Percentiles rank a stretch among this genome's conserved stretches.
phyloP scores from a whole-genome alignment of 73 alveolate species.

The Paramecium octaurelia region DNA sequence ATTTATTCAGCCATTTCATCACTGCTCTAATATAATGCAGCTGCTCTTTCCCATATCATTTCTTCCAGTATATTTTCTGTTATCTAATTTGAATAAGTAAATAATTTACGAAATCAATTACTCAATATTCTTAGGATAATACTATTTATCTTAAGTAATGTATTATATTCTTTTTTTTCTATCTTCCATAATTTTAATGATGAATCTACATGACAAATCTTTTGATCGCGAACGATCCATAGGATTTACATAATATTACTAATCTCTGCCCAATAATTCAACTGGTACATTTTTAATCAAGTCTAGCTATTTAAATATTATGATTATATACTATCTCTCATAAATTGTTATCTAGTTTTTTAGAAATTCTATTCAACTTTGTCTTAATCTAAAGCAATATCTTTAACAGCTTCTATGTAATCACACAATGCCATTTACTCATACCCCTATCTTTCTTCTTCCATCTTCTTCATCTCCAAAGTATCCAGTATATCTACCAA shows the following conservation, averaged over 20 bases:
- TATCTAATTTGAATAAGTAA: background rate
- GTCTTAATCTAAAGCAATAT: conserved; percentile 38
- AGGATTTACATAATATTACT: conserved; percentile 11
- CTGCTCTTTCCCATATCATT: conserved; percentile 10
- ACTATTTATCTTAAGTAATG: background rate
- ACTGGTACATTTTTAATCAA: background rate
- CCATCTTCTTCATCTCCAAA: background rate
- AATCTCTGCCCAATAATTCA: background rate
- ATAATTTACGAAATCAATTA: background rate
- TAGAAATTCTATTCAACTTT: conserved; percentile 13
- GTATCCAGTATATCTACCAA: background rate
- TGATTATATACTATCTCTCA: background rate
- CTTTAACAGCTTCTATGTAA: conserved; percentile 32
- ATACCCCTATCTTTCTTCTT: background rate
- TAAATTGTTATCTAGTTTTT: background rate
- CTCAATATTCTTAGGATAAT: background rate
- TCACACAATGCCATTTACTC: conserved; percentile 21
- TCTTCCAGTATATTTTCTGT: conserved; percentile 16
- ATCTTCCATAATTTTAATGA: conserved; percentile 10
- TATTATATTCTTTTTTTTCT: background rate
- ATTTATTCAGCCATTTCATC: conserved; percentile 50
- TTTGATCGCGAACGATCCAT: background rate
- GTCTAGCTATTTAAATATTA: background rate
- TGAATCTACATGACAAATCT: conserved; percentile 20
- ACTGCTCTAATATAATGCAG: background rate